These are phyloP conservation scores for Ophiostoma populinum DNA, from an alignment of 2,329 filamentous ascomycete genomes.

Conservation along the genomic window DNA sequence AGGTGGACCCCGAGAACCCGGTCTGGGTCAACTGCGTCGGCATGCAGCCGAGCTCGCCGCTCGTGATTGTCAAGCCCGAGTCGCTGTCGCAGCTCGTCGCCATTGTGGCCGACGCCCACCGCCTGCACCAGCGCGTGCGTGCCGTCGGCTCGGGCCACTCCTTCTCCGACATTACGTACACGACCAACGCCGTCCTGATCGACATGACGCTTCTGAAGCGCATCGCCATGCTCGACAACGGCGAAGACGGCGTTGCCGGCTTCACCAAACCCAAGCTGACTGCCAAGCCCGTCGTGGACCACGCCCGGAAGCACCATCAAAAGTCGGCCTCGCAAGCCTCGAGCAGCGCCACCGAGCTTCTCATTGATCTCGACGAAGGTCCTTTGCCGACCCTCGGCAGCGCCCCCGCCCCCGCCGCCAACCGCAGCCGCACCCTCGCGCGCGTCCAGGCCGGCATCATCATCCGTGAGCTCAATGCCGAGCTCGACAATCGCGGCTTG, in stretches of 20 bases:
- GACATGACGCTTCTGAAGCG: slow-evolving; percentile 10
- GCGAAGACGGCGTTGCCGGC: slow-evolving; percentile 9
- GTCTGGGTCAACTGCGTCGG: slow-evolving; percentile 13
- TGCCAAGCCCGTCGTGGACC: neutral
- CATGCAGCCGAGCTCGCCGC: slow-evolving; percentile 11
- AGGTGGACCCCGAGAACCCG: neutral
- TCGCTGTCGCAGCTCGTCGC: slow-evolving; percentile 12
- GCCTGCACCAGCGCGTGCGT: slow-evolving; percentile 11
- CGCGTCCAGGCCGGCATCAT: slow-evolving; percentile 14
- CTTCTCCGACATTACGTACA: slow-evolving; percentile 13
- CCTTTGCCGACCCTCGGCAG: too few relatives aligned
- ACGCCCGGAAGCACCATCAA: neutral
- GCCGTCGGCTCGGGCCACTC: slow-evolving; percentile 15
- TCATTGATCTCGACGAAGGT: too few relatives aligned
- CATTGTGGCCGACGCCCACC: slow-evolving; percentile 11
- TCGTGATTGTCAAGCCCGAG: slow-evolving; percentile 10
- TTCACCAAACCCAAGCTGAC: slow-evolving; percentile 1
- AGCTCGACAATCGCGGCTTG: slow-evolving; percentile 13
- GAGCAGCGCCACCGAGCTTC: neutral
- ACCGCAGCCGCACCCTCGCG: slow-evolving; percentile 9
- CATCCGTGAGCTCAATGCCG: slow-evolving; percentile 13
- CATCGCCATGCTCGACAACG: slow-evolving; percentile 11
- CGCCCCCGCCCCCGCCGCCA: neutral
- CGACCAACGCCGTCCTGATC: slow-evolving; percentile 12
- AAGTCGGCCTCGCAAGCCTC: neutral